Conservation (phyloP, 2,329 filamentous ascomycete genomes). For the Neopestalotiopsis sp. region DNA sequence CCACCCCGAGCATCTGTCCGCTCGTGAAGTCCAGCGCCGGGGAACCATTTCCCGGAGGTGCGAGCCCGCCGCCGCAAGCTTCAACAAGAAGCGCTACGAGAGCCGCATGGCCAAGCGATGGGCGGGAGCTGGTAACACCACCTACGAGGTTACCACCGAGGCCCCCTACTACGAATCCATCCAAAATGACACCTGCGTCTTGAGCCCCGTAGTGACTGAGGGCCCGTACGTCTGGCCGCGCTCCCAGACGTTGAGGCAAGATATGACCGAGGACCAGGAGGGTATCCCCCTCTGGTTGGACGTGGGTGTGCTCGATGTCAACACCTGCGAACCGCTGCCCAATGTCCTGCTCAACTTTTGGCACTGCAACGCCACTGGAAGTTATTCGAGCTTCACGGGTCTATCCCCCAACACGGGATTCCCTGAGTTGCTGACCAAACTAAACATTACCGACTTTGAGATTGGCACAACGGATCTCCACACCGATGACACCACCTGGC, state of each 20-base stretch:
- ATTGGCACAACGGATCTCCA: constrained; percentile 25
- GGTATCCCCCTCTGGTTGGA: constrained; percentile 49
- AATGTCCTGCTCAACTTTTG: constrained; percentile 48
- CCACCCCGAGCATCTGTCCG: background rate
- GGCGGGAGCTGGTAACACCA: constrained; percentile 21
- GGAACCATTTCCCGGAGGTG: constrained; percentile 29
- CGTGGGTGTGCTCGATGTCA: constrained; percentile 50
- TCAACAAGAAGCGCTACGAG: constrained; percentile 27
- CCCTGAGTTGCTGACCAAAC: constrained; percentile 30
- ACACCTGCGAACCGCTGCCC: constrained; percentile 43
- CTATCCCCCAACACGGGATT: constrained; percentile 36
- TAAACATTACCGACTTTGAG: constrained; percentile 31
- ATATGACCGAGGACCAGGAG: constrained; percentile 42
- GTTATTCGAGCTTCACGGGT: constrained; percentile 42
- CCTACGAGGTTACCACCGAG: constrained; percentile 27
- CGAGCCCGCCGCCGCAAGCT: constrained; percentile 22
- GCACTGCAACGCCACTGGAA: constrained; percentile 51
- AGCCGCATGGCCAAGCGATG: constrained; percentile 20
- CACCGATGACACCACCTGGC: constrained; percentile 35
- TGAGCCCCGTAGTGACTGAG: constrained; percentile 46
- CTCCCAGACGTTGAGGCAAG: constrained; percentile 42
- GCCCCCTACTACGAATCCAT: constrained; percentile 39
- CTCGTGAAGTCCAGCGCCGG: constrained; percentile 17
- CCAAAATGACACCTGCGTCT: constrained; percentile 46
- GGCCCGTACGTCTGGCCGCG: constrained; percentile 51